A percentile compares a stretch with the other conserved stretches of the same genome.
phyloP scores from a whole-genome alignment of 768 basidiomycete genomes.

The Naganishia vaughanmartiniae region DNA sequence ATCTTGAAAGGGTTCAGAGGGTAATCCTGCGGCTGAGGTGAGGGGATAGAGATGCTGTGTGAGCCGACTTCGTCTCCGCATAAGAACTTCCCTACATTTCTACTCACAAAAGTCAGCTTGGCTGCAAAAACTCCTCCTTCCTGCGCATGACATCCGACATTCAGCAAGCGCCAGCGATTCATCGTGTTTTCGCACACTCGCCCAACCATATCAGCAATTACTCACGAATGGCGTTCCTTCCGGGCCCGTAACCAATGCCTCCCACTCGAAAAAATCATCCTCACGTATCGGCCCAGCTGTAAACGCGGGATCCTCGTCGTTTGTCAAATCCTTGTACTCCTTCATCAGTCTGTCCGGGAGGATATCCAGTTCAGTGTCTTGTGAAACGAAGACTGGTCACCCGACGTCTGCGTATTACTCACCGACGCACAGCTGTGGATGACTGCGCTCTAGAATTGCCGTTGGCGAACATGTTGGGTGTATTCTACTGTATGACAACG shows the following conservation, averaged over 20 bases:
- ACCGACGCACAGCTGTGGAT: conserved; percentile 45
- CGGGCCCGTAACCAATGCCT: conserved; percentile 87
- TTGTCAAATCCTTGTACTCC: conserved; percentile 53
- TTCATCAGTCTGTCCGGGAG: conserved; percentile 43
- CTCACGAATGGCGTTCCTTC: conserved; percentile 90
- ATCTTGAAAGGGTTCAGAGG: conserved; percentile 98
- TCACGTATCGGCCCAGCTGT: conserved; percentile 90
- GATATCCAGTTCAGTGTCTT: too few relatives aligned
- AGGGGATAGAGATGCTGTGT: conserved; percentile 1
- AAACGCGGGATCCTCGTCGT: conserved; percentile 80
- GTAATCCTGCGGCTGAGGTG: conserved; percentile 76
- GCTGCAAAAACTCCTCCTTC: conserved; percentile 95
- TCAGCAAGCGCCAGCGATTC: conserved; percentile 5
- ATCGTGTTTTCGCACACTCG: conserved; percentile 12
- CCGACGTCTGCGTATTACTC: neutral
- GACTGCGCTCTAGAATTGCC: conserved; percentile 42
- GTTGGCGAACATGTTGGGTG: conserved; percentile 39
- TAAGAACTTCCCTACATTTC: conserved; percentile 30
- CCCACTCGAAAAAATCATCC: conserved; percentile 93
- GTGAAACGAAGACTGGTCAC: too few relatives aligned
- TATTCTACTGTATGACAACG: too few relatives aligned
- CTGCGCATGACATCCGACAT: conserved; percentile 52
- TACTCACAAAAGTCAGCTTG: conserved; percentile 82
- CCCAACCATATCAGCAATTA: conserved; percentile 32
- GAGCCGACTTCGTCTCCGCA: conserved; percentile 14